Evolutionary conservation across 164 flowering plant genomes (phyloP).

Genomic region (Magnolia sinica): DNA sequence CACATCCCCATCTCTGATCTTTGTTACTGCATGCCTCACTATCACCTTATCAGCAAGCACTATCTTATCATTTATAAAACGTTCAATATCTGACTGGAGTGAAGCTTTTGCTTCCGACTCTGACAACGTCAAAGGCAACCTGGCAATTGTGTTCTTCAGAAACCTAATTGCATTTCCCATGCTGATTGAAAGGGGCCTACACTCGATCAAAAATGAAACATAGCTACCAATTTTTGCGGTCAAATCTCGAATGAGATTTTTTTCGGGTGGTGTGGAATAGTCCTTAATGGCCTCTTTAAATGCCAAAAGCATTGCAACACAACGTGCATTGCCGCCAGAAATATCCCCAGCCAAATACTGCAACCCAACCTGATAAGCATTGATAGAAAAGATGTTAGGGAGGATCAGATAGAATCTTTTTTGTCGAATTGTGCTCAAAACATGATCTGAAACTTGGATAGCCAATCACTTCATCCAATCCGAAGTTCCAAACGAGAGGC

Average conservation of each 20-base stretch:
- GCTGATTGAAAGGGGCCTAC: slow-evolving; percentile 89
- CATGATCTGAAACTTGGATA: not conserved
- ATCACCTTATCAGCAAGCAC: slow-evolving; percentile 79
- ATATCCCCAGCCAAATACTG: slow-evolving; percentile 73
- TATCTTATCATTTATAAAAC: slow-evolving; percentile 80
- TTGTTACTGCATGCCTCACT: slow-evolving; percentile 82
- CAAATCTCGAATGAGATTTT: slow-evolving; percentile 65
- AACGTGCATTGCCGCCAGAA: slow-evolving; percentile 84
- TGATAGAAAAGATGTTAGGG: slow-evolving; percentile 6
- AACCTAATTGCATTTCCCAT: slow-evolving; percentile 93
- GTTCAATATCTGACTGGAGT: slow-evolving; percentile 65
- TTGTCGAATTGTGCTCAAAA: not conserved
- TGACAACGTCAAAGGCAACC: slow-evolving; percentile 55
- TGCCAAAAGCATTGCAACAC: slow-evolving; percentile 93
- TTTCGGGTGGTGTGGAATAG: slow-evolving; percentile 73
- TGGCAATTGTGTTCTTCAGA: slow-evolving; percentile 64
- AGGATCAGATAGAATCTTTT: not conserved
- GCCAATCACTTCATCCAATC: not conserved
- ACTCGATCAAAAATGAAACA: slow-evolving; percentile 71
- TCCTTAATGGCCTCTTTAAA: slow-evolving; percentile 72
- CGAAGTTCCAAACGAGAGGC: not conserved
- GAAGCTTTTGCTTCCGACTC: slow-evolving; percentile 79
- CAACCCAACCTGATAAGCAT: slow-evolving; percentile 67
- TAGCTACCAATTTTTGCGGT: slow-evolving; percentile 75
- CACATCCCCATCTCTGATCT: slow-evolving; percentile 89